A percentile compares a stretch with the other conserved stretches of the same genome.
Evolutionary conservation across 345 rosid genomes (phyloP).

Genomic region (Acer negundo): DNA sequence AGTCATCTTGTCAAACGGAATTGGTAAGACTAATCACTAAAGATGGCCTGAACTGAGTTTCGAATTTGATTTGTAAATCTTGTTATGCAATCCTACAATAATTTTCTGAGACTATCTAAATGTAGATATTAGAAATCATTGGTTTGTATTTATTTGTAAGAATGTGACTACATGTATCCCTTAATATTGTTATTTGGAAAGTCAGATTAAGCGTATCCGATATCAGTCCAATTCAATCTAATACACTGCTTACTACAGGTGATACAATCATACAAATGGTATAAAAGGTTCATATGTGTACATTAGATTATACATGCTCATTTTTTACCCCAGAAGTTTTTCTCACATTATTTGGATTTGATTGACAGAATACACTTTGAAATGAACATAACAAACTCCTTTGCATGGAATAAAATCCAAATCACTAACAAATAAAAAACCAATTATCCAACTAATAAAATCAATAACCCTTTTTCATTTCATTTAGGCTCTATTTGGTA

Average conservation of each 20-base stretch:
- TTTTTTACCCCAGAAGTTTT: background rate
- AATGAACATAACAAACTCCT: background rate
- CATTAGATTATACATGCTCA: background rate
- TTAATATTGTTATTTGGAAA: too few relatives aligned
- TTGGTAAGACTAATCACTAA: too few relatives aligned
- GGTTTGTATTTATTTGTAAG: too few relatives aligned
- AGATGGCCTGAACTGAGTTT: too few relatives aligned
- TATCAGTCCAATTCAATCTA: background rate
- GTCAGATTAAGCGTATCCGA: too few relatives aligned
- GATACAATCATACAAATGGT: background rate
- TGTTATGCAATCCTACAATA: too few relatives aligned
- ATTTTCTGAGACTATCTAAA: too few relatives aligned
- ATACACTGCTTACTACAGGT: background rate
- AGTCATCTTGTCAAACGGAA: too few relatives aligned
- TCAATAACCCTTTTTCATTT: background rate
- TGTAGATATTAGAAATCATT: too few relatives aligned
- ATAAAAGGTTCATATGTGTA: background rate
- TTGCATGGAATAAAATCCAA: background rate
- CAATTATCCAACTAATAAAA: background rate
- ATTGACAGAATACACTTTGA: background rate
- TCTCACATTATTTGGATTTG: background rate
- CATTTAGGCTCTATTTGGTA: too few relatives aligned
- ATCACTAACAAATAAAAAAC: background rate
- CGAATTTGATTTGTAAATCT: too few relatives aligned
- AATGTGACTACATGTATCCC: too few relatives aligned